Base-by-base conservation (phyloP, 2,329 filamentous ascomycete genomes). In the Xylaria sp. region DNA sequence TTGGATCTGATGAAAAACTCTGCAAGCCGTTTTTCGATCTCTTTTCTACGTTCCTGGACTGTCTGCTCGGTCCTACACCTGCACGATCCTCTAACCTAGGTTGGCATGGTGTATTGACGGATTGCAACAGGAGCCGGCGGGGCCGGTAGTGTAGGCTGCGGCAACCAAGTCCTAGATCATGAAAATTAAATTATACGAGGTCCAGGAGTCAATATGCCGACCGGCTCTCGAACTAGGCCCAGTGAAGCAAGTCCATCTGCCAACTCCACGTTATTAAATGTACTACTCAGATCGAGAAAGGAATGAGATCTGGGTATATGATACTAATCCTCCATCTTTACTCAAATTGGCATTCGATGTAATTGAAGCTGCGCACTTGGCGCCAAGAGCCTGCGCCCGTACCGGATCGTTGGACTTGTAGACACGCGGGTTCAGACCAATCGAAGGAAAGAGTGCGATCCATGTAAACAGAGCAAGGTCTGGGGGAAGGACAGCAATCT, bases 241-340 rank as follows among this genome's bases (percentile, higher is more conserved):
- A 13, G 63, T 46, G 39, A 66, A 61, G 57, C 23, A 66, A 59
- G 56, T 61, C 48, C 28, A 39, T 23, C 7, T 39, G 32, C 52
- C 52, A n/a, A 39, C 32, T 56, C 32, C 34, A 12, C 34, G 0
- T 39, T 1, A 56, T 39, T 56, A 23, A 37, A 37, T 18, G 15
- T 28, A 28, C 28, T 28, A 25, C 23, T 1, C 5, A 28, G 28
- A 28, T 28, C 28, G 28, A 28, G n/a, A 15, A 56, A 23, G 13
- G 8, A 32, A 9, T 13, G 52, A 56, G 23, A 39, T 15, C n/a
- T 39, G 3, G 15, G 9, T 20, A 18, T 37, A 13, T 20, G 20
- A 23, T 37, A 20, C 7, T 55, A 55, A 20, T 55, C 52, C 20
- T 39, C n/a, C 0, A 55, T 4, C 7, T 3, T n/a, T 50, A 50